Base-by-base conservation (phyloP, 306 rosid genomes). In the Argentina anserina region DNA sequence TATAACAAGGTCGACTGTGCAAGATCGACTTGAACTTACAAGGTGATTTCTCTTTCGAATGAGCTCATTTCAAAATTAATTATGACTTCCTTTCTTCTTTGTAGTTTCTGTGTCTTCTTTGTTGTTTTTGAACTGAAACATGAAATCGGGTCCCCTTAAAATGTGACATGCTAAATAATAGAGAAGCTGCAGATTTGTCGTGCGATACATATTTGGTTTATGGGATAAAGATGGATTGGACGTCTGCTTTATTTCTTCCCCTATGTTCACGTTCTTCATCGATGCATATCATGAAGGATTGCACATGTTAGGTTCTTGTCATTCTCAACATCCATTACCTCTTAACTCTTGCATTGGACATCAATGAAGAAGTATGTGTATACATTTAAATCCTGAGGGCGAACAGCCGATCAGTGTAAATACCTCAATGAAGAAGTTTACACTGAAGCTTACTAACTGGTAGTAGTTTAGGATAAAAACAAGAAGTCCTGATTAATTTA, bases 251-350 rank as follows among this genome's bases (percentile, higher is more conserved):
- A 25, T 12, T 56, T 12, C 12, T 26, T 15, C 20, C 25, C 26
- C 28, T 52, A 1, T 55, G 31, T 0, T 56, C 5, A 56, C 26
- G 34, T 33, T 33, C 36, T 23, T 26, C 36, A 56, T 56, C 25
- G 4, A 56, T 9, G 31, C 10, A 56, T 55, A 45, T 71, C 29
- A 8, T 37, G 67, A 53, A 52, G 58, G 34, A 58, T 53, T 76
- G 77, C 73, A 62, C 40, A 26, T 67, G 69, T 84, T 88, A 86
- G 93, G 86, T 86, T 76, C 58, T 9, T 0, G 86, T 88, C 88
- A 14, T 52, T 40, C 53, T 82, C 84, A 42, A 47, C 72, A 23
- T 49, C 47, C 37, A 36, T 31, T 21, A 5, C 15, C 41, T 56
- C 63, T 18, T 2, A 59, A 2, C n/a, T n/a, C n/a, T n/a, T n/a